Evolutionary conservation across 2,329 filamentous ascomycete genomes (phyloP).

Genomic region (Alternaria tenuissima): DNA sequence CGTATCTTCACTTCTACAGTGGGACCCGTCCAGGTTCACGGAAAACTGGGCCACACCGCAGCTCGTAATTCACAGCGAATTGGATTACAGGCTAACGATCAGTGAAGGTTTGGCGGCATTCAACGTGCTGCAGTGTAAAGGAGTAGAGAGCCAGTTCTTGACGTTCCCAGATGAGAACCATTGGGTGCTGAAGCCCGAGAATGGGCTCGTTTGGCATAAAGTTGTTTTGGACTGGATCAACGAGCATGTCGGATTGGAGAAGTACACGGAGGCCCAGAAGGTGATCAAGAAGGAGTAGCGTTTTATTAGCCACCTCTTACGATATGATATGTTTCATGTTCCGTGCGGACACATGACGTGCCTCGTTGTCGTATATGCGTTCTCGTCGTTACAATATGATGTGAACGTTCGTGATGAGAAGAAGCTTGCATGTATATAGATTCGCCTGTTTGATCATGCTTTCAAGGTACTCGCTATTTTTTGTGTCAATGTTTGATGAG

Average conservation of each 20-base stretch:
- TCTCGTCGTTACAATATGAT: too few relatives aligned
- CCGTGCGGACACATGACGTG: background rate
- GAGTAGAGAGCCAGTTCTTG: slow-evolving; percentile 78
- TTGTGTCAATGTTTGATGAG: too few relatives aligned
- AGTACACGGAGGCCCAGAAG: slow-evolving; percentile 45
- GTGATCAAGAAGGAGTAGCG: background rate
- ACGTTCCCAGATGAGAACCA: slow-evolving; percentile 83
- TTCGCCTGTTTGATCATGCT: background rate
- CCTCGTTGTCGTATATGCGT: background rate
- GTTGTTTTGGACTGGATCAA: slow-evolving; percentile 83
- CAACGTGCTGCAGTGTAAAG: slow-evolving; percentile 80
- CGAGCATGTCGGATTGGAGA: slow-evolving; percentile 62
- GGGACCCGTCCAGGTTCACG: slow-evolving; percentile 65
- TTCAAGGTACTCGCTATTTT: too few relatives aligned
- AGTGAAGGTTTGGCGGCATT: slow-evolving; percentile 86
- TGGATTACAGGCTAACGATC: slow-evolving; percentile 88
- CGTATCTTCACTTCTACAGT: slow-evolving; percentile 34
- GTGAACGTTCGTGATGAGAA: too few relatives aligned
- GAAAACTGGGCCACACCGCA: slow-evolving; percentile 85
- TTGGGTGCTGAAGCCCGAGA: slow-evolving; percentile 91
- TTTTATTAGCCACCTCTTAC: background rate
- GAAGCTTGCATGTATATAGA: background rate
- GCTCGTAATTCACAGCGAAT: slow-evolving; percentile 87
- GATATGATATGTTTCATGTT: background rate
- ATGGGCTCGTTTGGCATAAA: slow-evolving; percentile 87